phyloP scores from a whole-genome alignment of 768 basidiomycete genomes.

The Trametopsis cervina region DNA sequence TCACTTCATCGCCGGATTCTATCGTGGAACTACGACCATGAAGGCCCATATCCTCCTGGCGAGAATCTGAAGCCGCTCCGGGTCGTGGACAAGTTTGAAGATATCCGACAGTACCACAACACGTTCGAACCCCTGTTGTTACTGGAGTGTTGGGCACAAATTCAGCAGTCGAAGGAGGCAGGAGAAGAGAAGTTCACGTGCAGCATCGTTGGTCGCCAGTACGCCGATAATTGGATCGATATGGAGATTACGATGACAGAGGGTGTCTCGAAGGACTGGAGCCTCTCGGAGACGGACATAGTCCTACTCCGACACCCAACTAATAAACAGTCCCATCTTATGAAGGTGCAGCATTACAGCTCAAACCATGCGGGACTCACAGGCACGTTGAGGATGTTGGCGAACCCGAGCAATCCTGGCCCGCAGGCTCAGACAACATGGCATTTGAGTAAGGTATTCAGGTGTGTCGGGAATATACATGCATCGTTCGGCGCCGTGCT shows the following conservation, averaged over 20 bases:
- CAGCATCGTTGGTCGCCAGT: conserved; percentile 62
- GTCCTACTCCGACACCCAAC: conserved; percentile 65
- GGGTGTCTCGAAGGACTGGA: conserved; percentile 62
- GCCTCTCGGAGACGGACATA: conserved; percentile 75
- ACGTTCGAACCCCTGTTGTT: conserved; percentile 83
- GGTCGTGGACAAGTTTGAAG: conserved; percentile 62
- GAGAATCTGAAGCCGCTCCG: conserved; percentile 26
- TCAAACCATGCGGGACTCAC: conserved; percentile 40
- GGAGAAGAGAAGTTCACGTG: conserved; percentile 44
- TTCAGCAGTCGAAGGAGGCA: conserved; percentile 72
- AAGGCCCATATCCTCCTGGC: conserved; percentile 56
- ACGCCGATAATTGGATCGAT: conserved; percentile 78
- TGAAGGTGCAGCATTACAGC: conserved; percentile 55
- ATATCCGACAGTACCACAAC: conserved; percentile 59
- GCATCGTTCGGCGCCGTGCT: not conserved
- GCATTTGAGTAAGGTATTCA: conserved; percentile 73
- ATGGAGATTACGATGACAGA: conserved; percentile 60
- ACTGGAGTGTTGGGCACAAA: conserved; percentile 88
- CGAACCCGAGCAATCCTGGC: conserved; percentile 43
- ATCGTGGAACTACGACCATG: conserved; percentile 80
- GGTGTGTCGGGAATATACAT: conserved; percentile 45
- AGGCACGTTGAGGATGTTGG: conserved; percentile 52
- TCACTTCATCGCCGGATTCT: conserved; percentile 71
- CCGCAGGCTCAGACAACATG: conserved; percentile 62
- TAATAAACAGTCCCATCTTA: conserved; percentile 52